Evolutionary conservation across 2,329 filamentous ascomycete genomes (phyloP), one percentile per base, ranked within the genome.

Genomic region (Arthrobotrys musiformis): DNA sequence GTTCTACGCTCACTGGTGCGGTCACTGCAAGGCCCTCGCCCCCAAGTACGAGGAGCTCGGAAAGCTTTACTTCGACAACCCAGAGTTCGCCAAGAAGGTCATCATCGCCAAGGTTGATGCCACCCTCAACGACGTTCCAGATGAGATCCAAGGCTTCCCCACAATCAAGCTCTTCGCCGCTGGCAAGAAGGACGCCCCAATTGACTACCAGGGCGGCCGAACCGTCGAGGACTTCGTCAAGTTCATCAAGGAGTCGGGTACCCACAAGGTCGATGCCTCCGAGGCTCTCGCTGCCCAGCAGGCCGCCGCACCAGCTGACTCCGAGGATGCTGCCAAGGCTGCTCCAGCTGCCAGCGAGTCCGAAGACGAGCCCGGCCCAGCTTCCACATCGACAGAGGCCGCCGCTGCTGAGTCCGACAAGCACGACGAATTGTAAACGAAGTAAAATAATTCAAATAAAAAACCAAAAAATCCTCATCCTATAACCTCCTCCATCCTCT

Each of bases 1-100:
- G 88, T 98, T 97, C 87, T 99, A 99, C 87, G 95, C 95, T 76
- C 95, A 95, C 79, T 99, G 95, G 95, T 99, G 95, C 83, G 96
- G 95, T 33, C 95, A 99, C 88, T 99, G 95, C 93, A 98, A 98
- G 89, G 97, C 86, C 82, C 91, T 99, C 35, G 95, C 95, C 15
- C 96, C 95, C 60, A 87, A 96, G 75, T 99, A 96, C 85, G 95
- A 99, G 84, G 92, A 99, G 83, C 90, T 99, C 48, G 95, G 90
- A 54, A 84, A 87, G 60, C 86, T 87, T 46, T 97, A 94, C 84
- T 87, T 89, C 89, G 85, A 88, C 86, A 81, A 89, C 89, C 87
- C 91, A 86, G 90, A 91, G 79, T 90, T 88, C 82, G 90, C 90
- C 79, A 86, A 88, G 82, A 90, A 93, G 86, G 93, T 99, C 79